A percentile compares a stretch with the other conserved stretches of the same genome.
phyloP scores from a whole-genome alignment of 2,329 filamentous ascomycete genomes.

The Penicillium olsonii region DNA sequence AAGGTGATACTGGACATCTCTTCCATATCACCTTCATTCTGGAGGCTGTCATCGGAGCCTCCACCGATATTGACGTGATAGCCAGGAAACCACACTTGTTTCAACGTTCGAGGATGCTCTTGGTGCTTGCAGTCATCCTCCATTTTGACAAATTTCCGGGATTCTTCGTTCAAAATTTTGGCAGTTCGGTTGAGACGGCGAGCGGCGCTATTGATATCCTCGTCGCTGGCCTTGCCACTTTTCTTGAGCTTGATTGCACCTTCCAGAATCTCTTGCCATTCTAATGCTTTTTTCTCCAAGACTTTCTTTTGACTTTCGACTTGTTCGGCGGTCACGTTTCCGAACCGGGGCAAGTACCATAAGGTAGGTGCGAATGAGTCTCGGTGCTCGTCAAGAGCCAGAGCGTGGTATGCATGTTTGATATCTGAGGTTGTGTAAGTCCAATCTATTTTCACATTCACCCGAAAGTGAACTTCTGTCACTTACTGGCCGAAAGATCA shows the following conservation, averaged over 20 bases:
- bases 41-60: constrained; percentile 37
- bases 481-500: constrained; percentile 21
- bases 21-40: constrained; percentile 24
- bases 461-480: neutral
- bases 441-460: too few relatives aligned
- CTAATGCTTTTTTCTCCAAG: constrained; percentile 7
- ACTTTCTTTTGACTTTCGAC: constrained; percentile 7
- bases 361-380: constrained; percentile 54
- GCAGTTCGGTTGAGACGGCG: constrained; percentile 14
- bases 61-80: constrained; percentile 56
- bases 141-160: constrained; percentile 12
- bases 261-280: constrained; percentile 5
- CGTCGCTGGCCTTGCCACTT: constrained; percentile 13
- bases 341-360: constrained; percentile 49
- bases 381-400: constrained; percentile 42
- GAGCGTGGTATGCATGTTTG: constrained; percentile 41
- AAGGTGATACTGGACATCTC: constrained; percentile 26
- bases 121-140: constrained; percentile 14
- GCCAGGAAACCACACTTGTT: constrained; percentile 60
- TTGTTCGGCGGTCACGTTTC: constrained; percentile 9
- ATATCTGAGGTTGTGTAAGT: constrained; percentile 24
- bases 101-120: constrained; percentile 34
- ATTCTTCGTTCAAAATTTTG: constrained; percentile 14
- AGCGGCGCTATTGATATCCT: constrained; percentile 16
- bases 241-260: constrained; percentile 15